Percentiles rank a stretch among this genome's conserved stretches.
Evolutionary conservation across 2,329 filamentous ascomycete genomes (phyloP).

Genomic region (Fusarium temperatum): DNA sequence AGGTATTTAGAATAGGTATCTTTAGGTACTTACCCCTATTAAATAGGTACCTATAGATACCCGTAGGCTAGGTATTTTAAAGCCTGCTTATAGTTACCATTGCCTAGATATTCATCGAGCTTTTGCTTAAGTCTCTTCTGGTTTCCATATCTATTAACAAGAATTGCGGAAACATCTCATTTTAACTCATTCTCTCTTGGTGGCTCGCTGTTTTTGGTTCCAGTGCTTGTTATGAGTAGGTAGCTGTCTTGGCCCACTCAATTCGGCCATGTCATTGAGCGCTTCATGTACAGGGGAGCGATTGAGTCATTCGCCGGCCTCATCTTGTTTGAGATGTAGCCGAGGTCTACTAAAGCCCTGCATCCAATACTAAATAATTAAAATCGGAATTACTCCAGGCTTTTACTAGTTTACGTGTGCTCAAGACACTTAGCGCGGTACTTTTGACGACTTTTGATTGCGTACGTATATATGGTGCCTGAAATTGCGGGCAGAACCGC

Average conservation of each 20-base stretch:
- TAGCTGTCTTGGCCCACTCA: neutral
- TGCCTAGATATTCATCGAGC: too few relatives aligned
- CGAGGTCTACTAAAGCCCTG: fast-evolving
- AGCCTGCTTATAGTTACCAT: too few relatives aligned
- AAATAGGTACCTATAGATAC: too few relatives aligned
- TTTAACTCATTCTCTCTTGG: neutral
- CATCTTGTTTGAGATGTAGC: neutral
- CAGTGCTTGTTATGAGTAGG: neutral
- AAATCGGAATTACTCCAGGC: fast-evolving
- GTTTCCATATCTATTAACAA: neutral
- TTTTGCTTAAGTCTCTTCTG: neutral
- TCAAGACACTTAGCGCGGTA: too few relatives aligned
- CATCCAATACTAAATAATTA: fast-evolving
- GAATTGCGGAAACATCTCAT: neutral
- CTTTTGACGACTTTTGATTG: neutral
- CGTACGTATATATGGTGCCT: neutral
- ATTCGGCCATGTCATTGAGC: neutral
- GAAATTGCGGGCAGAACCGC: neutral
- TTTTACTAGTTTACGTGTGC: neutral
- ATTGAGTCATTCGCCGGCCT: neutral
- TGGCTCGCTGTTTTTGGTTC: neutral
- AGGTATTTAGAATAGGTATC: too few relatives aligned
- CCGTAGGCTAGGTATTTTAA: too few relatives aligned
- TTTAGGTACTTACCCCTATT: too few relatives aligned
- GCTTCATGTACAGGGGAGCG: neutral